These are phyloP conservation scores for Boletales sp. DNA, from an alignment of 768 basidiomycete genomes.

Conservation along the genomic window DNA sequence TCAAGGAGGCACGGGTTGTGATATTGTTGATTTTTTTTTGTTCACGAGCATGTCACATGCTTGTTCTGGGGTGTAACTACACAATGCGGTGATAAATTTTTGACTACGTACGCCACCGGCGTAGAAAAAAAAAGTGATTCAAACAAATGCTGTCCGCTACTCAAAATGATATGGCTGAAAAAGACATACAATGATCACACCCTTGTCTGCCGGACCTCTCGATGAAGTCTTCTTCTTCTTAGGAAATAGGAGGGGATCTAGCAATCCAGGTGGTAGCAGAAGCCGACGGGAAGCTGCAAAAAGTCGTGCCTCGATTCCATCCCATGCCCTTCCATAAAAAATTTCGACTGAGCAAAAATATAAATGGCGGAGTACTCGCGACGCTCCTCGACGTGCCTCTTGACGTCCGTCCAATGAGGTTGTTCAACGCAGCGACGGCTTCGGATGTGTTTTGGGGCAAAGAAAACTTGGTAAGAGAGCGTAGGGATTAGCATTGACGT, in stretches of 20 bases:
- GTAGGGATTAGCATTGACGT: constrained; percentile 44
- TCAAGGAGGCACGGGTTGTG: constrained; percentile 37
- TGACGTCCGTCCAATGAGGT: constrained; percentile 52
- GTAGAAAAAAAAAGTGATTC: constrained; percentile 71
- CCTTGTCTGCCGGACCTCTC: constrained; percentile 56
- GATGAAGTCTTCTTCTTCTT: constrained; percentile 70
- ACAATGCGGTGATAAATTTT: too few species aligned
- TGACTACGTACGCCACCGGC: constrained; percentile 49
- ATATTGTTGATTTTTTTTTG: constrained; percentile 44
- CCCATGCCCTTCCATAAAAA: constrained; percentile 56
- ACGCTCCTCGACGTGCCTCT: constrained; percentile 54
- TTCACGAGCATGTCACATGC: constrained; percentile 31
- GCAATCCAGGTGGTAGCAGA: background rate
- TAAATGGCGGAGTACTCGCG: constrained; percentile 51
- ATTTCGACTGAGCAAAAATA: constrained; percentile 48
- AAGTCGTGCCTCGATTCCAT: constrained; percentile 23
- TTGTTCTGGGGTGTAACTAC: constrained; percentile 33
- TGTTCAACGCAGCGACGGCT: constrained; percentile 52
- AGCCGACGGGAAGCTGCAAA: background rate
- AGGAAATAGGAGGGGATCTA: constrained; percentile 62
- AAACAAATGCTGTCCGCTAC: background rate
- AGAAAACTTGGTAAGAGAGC: constrained; percentile 63
- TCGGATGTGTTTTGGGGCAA: constrained; percentile 44
- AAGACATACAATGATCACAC: constrained; percentile 58
- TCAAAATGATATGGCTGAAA: background rate